Conservation (phyloP, 108 stramenopile species). For the Poteriospumella lacustris region DNA sequence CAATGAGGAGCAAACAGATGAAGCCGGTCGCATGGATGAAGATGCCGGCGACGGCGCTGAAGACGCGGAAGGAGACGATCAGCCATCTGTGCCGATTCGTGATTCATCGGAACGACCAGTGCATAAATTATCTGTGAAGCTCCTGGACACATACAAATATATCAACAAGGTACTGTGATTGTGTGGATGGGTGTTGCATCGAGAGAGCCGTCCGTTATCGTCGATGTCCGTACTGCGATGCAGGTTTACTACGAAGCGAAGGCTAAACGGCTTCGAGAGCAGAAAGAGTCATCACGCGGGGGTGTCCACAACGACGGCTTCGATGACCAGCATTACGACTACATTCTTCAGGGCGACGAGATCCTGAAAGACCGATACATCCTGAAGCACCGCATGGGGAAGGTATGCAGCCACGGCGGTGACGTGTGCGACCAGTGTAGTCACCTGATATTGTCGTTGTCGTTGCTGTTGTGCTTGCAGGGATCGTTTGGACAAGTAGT, state of each 20-base stretch:
- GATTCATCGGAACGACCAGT: conserved; percentile 60
- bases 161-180: conserved; percentile 62
- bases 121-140: conserved; percentile 71
- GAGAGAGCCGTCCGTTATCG: not conserved
- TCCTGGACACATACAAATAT: conserved; percentile 87
- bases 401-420: conserved; percentile 31
- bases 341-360: conserved; percentile 77
- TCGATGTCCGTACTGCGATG: too few species aligned
- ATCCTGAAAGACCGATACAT: conserved; percentile 71
- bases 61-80: too few species aligned
- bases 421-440: not conserved
- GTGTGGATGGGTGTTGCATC: not conserved
- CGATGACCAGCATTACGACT: conserved; percentile 96
- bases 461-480: not conserved
- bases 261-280: conserved; percentile 9
- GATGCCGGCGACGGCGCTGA: too few species aligned
- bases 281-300: not conserved
- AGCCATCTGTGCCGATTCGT: not conserved
- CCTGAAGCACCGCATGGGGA: conserved; percentile 87
- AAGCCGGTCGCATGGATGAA: too few species aligned
- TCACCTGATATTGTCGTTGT: too few species aligned
- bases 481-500: conserved; percentile 94
- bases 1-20: too few species aligned
- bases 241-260: conserved; percentile 28
- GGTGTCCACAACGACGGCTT: conserved; percentile 69